Percentiles rank a stretch among this genome's conserved stretches.
Evolutionary conservation across 1,139 yeast genomes (phyloP).

Genomic region (Debaryomyces robertsiae): DNA sequence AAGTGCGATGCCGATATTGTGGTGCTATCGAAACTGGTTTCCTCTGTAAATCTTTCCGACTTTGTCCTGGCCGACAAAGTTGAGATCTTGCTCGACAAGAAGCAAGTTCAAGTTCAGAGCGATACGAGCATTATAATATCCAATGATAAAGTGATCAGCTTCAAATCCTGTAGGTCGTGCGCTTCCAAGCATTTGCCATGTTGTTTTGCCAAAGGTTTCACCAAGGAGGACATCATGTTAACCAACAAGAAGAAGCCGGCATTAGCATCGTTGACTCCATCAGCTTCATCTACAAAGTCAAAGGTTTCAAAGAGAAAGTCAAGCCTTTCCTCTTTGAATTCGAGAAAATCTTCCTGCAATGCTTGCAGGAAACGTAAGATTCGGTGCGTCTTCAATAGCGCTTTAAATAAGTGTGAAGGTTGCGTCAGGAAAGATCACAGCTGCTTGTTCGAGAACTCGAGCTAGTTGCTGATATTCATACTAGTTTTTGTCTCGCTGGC

Average conservation of each 20-base stretch:
- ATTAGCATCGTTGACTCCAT: constrained; percentile 10
- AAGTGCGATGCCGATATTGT: constrained; percentile 70
- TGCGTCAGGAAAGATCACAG: constrained; percentile 38
- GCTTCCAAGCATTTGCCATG: constrained; percentile 45
- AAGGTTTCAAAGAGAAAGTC: constrained; percentile 6
- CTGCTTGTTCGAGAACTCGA: constrained; percentile 30
- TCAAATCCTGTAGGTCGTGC: constrained; percentile 54
- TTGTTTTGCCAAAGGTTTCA: constrained; percentile 59
- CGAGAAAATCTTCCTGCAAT: constrained; percentile 38
- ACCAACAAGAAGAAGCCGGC: constrained; percentile 23
- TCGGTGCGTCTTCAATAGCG: constrained; percentile 35
- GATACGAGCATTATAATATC: constrained; percentile 20
- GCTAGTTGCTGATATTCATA: neutral
- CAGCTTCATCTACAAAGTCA: neutral
- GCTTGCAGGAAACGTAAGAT: constrained; percentile 44
- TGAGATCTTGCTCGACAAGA: constrained; percentile 10
- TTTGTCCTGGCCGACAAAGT: neutral
- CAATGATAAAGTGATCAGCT: constrained; percentile 47
- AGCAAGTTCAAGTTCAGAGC: constrained; percentile 10
- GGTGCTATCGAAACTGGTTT: constrained; percentile 20
- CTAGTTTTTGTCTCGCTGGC: neutral
- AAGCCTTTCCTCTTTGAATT: constrained; percentile 5
- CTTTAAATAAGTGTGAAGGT: constrained; percentile 37
- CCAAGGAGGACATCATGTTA: constrained; percentile 54
- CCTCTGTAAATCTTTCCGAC: constrained; percentile 9